Conservation (phyloP, 768 basidiomycete genomes). For the Trametes villosa region DNA sequence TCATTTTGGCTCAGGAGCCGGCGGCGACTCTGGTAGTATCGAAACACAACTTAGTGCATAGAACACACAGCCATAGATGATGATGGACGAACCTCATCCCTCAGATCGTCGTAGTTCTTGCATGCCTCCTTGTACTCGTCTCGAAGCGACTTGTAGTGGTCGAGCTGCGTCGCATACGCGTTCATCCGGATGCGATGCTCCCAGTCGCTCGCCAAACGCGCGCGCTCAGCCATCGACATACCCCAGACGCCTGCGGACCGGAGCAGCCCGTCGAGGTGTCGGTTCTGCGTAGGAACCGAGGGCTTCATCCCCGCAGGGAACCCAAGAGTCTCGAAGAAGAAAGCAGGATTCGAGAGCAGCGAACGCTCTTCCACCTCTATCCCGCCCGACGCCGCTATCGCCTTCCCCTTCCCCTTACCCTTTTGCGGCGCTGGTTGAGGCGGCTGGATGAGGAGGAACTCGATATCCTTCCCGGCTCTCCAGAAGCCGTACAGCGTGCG, state of each 20-base stretch:
- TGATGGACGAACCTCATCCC: slow-evolving; percentile 52
- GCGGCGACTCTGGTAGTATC: slow-evolving; percentile 57
- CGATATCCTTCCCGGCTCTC: slow-evolving; percentile 50
- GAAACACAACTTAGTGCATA: neutral
- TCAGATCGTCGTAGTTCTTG: slow-evolving; percentile 42
- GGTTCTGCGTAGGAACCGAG: slow-evolving; percentile 38
- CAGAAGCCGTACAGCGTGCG: slow-evolving; percentile 54
- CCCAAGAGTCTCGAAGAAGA: slow-evolving; percentile 43
- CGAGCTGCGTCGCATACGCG: slow-evolving; percentile 35
- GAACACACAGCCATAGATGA: neutral
- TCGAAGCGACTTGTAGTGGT: slow-evolving; percentile 50
- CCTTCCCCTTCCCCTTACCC: neutral
- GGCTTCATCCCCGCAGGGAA: slow-evolving; percentile 42
- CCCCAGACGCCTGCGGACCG: slow-evolving; percentile 51
- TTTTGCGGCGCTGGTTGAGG: neutral
- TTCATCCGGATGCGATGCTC: slow-evolving; percentile 42
- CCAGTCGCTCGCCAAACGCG: slow-evolving; percentile 51
- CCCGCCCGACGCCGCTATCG: neutral
- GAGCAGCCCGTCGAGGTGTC: slow-evolving; percentile 45
- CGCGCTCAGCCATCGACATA: slow-evolving; percentile 56
- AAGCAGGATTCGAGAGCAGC: slow-evolving; percentile 2
- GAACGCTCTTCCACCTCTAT: neutral
- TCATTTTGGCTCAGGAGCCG: slow-evolving; percentile 56
- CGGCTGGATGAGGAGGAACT: slow-evolving; percentile 42
- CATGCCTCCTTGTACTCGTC: slow-evolving; percentile 46